Base-by-base conservation (phyloP, 1,284 basidiomycete genomes). In the Microbotryomycetes sp. region DNA sequence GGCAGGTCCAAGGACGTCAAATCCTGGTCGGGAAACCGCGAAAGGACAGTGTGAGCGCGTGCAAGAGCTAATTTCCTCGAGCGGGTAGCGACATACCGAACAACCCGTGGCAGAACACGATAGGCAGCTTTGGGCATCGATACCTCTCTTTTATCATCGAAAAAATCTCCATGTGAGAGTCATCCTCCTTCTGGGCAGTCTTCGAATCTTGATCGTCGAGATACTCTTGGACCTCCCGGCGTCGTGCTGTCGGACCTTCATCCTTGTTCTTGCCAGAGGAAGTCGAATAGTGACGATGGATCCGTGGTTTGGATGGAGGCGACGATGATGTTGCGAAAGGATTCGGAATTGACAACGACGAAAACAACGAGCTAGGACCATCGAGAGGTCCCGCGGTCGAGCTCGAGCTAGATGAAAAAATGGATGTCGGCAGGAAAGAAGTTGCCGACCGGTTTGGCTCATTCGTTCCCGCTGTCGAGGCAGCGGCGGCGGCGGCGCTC, bases 21-120 rank as follows among this genome's bases (percentile, higher is more conserved):
- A 77, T 1, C 74, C 70, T 68, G 84, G 9, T 85, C 84, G 26
- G 19, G 5, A 19, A 59, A 63, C 49, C 88, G 46, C 46, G 29
- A 23, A 3, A 30, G 25, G 14, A 32, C 23, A n/a, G 28, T 7
- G 60, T 67, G 19, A 36, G 71, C n/a, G n/a, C n/a, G n/a, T n/a
- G n/a, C n/a, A n/a, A n/a, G n/a, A n/a, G n/a, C n/a, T n/a, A n/a
- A n/a, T n/a, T n/a, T n/a, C n/a, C n/a, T n/a, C n/a, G n/a, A 63
- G 73, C 73, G 12, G 76, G 66, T 55, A 72, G 74, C 73, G 92
- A 88, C 71, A 91, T 91, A 4, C 91, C 92, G 2, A 96, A 81
- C 1, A 96, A 81, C 7, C 93, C 92, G 72, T 97, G 92, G 69
- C 92, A 94, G 75, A 97, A 94, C 3, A 97, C 87, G 50, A 96